Evolutionary conservation across 225 moss, liverwort and hornwort genomes (phyloP).

Genomic region (Lunularia cruciata): DNA sequence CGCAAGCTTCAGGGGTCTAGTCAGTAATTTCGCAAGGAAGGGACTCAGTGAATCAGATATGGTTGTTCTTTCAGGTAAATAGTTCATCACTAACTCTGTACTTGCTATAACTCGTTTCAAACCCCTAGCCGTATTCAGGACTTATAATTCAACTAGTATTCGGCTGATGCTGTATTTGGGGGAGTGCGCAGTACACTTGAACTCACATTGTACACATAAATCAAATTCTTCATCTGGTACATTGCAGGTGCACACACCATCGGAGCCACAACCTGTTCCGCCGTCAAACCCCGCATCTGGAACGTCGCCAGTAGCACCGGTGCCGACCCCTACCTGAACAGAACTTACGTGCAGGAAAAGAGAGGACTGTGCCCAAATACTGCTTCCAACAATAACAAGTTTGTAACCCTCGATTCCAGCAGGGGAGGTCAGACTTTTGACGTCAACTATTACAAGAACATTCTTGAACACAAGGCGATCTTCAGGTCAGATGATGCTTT

Average conservation of each 20-base stretch:
- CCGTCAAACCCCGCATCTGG: conserved; percentile 45
- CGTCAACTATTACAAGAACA: conserved; percentile 37
- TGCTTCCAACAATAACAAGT: neutral
- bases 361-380: conserved; percentile 42
- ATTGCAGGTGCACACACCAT: conserved; percentile 60
- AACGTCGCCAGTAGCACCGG: conserved; percentile 26
- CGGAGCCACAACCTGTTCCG: conserved; percentile 43
- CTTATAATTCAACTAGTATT: too few relatives aligned
- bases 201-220: too few relatives aligned
- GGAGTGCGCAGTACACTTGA: too few relatives aligned
- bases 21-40: conserved; percentile 11
- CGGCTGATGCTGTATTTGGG: too few relatives aligned
- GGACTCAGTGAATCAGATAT: too few relatives aligned
- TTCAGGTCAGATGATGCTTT: conserved; percentile 35
- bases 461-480: conserved; percentile 7
- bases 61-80: conserved; percentile 35
- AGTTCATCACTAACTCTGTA: too few relatives aligned
- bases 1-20: neutral
- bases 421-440: conserved; percentile 21
- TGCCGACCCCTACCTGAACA: conserved; percentile 44
- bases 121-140: too few relatives aligned
- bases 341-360: conserved; percentile 31
- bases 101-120: too few relatives aligned
- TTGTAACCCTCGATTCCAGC: neutral
- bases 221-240: too few relatives aligned